phyloP scores from a whole-genome alignment of 345 rosid genomes.

The Sonneratia caseolaris region DNA sequence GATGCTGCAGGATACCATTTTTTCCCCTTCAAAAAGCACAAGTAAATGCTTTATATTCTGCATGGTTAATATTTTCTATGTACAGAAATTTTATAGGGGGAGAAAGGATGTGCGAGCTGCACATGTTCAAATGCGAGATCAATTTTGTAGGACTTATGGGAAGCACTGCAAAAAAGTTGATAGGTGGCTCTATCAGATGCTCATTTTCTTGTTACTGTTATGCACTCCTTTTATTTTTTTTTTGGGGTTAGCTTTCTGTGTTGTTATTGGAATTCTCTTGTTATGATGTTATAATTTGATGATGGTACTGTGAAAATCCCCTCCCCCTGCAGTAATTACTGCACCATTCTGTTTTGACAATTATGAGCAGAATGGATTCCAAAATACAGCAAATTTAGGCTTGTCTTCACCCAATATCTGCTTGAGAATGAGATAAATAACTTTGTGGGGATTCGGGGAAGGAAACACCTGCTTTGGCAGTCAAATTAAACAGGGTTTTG shows the following conservation, averaged over 20 bases:
- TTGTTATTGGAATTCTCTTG: not conserved
- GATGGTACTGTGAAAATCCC: not conserved
- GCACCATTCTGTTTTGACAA: not conserved
- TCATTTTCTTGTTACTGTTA: not conserved
- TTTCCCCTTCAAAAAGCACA: not conserved
- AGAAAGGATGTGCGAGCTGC: conserved; percentile 59
- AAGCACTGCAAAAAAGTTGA: conserved; percentile 53
- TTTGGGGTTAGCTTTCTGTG: not conserved
- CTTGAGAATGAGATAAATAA: not conserved
- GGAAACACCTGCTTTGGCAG: not conserved
- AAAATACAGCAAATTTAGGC: not conserved
- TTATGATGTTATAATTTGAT: not conserved
- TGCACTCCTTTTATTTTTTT: not conserved
- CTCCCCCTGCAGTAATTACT: not conserved
- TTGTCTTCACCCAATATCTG: not conserved
- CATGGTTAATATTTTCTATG: conserved; percentile 27
- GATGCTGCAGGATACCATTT: not conserved
- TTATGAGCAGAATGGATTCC: not conserved
- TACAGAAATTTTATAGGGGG: conserved; percentile 98
- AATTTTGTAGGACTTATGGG: conserved; percentile 57
- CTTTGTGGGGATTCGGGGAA: not conserved
- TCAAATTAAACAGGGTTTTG: not conserved
- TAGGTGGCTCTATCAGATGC: conserved; percentile 32
- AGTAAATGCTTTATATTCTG: conserved; percentile 5
- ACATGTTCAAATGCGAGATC: conserved; percentile 51